phyloP scores from a whole-genome alignment of 306 rosid genomes.

The Gillenia trifoliata region DNA sequence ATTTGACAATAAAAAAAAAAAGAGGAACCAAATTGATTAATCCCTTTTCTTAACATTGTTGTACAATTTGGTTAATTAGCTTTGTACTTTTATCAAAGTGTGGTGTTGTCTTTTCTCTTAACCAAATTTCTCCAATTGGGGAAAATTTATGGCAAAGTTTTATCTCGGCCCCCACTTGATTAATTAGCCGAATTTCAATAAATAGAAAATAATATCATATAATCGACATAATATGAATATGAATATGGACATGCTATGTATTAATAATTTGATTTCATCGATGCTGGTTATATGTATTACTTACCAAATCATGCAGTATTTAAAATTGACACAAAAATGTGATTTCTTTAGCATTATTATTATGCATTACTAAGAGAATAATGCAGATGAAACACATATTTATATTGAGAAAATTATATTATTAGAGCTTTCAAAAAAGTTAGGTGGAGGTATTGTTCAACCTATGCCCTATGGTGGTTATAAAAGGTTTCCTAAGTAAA shows the following conservation, averaged over 20 bases:
- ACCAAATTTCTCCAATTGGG: not conserved
- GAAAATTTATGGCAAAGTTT: not conserved
- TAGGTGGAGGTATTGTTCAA: slow-evolving; percentile 20
- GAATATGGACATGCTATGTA: not conserved
- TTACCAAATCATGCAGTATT: not conserved
- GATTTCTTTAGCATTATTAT: not conserved
- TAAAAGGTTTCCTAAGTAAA: slow-evolving; percentile 55
- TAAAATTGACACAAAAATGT: no score
- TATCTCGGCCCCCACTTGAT: not conserved
- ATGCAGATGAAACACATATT: slow-evolving; percentile 2
- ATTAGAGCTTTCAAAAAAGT: slow-evolving; percentile 57
- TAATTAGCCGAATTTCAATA: no score
- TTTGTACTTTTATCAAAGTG: not conserved
- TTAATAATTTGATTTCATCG: not conserved
- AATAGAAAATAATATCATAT: no score
- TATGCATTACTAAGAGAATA: not conserved
- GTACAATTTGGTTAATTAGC: not conserved
- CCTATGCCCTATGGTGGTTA: slow-evolving; percentile 32
- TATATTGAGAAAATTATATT: slow-evolving; percentile 43
- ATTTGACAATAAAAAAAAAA: no score
- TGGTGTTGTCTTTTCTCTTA: not conserved
- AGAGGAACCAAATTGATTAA: not conserved
- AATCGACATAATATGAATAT: no score
- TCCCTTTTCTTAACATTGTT: not conserved
- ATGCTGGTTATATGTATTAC: not conserved